Percentiles rank a stretch among this genome's conserved stretches.
Evolutionary conservation across 2,329 filamentous ascomycete genomes (phyloP).

Genomic region (Neurospora sp.): DNA sequence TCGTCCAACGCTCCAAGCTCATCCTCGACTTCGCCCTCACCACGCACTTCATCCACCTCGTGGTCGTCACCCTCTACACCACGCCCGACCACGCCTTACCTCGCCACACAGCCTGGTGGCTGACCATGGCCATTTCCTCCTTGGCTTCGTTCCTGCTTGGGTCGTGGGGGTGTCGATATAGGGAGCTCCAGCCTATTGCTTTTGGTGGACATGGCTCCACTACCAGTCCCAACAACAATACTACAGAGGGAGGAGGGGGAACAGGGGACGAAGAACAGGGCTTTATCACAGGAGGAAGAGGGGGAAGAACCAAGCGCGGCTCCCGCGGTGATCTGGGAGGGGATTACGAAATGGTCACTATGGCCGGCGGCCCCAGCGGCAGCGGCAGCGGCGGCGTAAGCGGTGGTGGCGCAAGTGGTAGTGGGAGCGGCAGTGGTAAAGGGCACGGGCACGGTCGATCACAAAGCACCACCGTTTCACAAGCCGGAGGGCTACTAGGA

Average conservation of each 20-base stretch:
- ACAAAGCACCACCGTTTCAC: neutral
- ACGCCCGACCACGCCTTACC: conserved; percentile 50
- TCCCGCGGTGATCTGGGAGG: conserved; percentile 37
- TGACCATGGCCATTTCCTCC: conserved; percentile 39
- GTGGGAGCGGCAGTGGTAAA: neutral
- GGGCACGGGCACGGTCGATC: neutral
- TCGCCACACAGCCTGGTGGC: conserved; percentile 80
- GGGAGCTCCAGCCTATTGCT: conserved; percentile 79
- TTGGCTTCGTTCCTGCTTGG: conserved; percentile 49
- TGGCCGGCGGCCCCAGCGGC: conserved; percentile 17
- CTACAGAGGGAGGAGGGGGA: neutral
- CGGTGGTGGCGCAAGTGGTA: neutral
- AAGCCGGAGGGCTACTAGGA: neutral
- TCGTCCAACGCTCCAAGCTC: conserved; percentile 84
- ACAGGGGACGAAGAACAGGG: conserved; percentile 11
- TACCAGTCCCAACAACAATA: conserved; percentile 11
- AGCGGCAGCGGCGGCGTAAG: neutral
- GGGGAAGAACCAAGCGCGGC: conserved; percentile 26
- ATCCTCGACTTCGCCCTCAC: conserved; percentile 92
- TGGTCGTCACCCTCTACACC: conserved; percentile 59
- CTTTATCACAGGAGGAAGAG: conserved; percentile 40
- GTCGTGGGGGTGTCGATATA: conserved; percentile 84
- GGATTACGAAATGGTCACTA: conserved; percentile 57
- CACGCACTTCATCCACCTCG: conserved; percentile 36
- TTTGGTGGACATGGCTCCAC: conserved; percentile 56